These are phyloP conservation scores for Colletotrichum sojae DNA, from an alignment of 2,329 filamentous ascomycete genomes.

Conservation along the genomic window DNA sequence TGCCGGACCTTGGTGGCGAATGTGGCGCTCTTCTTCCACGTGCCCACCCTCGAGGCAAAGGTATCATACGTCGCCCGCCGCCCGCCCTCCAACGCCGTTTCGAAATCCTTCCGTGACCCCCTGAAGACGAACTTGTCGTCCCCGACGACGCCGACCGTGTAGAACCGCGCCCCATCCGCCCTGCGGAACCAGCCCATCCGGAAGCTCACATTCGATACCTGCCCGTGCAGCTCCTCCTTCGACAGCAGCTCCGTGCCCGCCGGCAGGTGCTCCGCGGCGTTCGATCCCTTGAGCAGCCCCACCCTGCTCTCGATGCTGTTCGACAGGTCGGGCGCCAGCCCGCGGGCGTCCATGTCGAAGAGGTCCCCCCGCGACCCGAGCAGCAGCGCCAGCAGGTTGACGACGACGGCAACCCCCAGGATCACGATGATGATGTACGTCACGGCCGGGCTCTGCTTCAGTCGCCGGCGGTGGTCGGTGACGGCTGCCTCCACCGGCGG, in stretches of 20 bases:
- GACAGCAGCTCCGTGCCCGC: constrained; percentile 9
- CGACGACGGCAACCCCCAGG: background rate
- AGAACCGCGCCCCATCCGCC: background rate
- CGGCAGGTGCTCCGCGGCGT: constrained; percentile 9
- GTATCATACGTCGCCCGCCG: constrained; percentile 8
- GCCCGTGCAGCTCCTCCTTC: constrained; percentile 13
- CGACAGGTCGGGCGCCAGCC: constrained; percentile 15
- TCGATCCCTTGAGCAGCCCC: background rate
- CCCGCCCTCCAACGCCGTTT: constrained; percentile 21
- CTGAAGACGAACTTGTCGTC: constrained; percentile 9
- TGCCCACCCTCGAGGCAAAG: constrained; percentile 4
- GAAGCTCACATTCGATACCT: background rate
- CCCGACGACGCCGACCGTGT: constrained; percentile 14
- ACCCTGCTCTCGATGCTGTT: constrained; percentile 12
- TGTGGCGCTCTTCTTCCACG: constrained; percentile 2
- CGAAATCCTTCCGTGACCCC: background rate
- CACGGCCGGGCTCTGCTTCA: constrained; percentile 15
- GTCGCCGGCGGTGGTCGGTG: constrained; percentile 11
- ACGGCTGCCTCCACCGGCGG: background rate
- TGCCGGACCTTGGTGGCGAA: background rate
- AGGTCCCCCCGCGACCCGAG: background rate
- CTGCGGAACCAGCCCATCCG: constrained; percentile 28
- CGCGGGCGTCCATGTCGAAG: constrained; percentile 19
- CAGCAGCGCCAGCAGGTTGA: constrained; percentile 22
- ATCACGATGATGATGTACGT: constrained; percentile 22